Evolutionary conservation across 768 basidiomycete genomes (phyloP).

Genomic region (Lepiota subincarnata): DNA sequence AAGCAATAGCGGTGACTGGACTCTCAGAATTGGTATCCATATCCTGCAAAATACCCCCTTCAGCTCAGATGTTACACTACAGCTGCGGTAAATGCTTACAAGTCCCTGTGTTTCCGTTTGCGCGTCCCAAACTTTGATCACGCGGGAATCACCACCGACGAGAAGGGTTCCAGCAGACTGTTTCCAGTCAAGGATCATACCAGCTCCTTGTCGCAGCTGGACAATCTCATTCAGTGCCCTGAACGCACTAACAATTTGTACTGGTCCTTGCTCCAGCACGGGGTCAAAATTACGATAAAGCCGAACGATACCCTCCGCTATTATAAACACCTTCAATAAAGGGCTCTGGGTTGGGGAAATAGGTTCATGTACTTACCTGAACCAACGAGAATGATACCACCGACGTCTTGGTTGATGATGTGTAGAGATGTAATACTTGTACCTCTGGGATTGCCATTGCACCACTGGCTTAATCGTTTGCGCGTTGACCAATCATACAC

Average conservation of each 20-base stretch:
- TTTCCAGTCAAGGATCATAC: slow-evolving; percentile 91
- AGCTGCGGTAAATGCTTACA: slow-evolving; percentile 40
- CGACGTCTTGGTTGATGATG: slow-evolving; percentile 94
- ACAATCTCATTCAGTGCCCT: slow-evolving; percentile 79
- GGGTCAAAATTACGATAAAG: slow-evolving; percentile 92
- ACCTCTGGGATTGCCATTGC: slow-evolving; percentile 80
- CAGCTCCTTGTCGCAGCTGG: slow-evolving; percentile 70
- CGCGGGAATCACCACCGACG: slow-evolving; percentile 87
- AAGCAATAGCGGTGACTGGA: slow-evolving; percentile 80
- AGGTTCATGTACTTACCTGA: slow-evolving; percentile 53
- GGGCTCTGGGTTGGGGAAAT: not conserved
- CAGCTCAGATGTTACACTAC: slow-evolving; percentile 1
- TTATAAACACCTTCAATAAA: no score
- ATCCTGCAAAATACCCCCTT: slow-evolving; percentile 48
- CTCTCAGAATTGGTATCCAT: slow-evolving; percentile 87
- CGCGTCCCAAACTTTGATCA: slow-evolving; percentile 93
- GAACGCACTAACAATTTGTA: slow-evolving; percentile 94
- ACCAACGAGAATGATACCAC: slow-evolving; percentile 83
- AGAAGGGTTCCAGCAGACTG: slow-evolving; percentile 81
- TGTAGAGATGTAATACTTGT: slow-evolving; percentile 84
- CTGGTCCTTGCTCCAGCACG: slow-evolving; percentile 58
- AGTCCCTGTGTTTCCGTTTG: slow-evolving; percentile 76
- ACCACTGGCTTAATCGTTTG: slow-evolving; percentile 76
- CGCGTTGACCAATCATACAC: slow-evolving; percentile 94
- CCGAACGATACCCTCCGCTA: slow-evolving; percentile 90